Evolutionary conservation across 2,329 filamentous ascomycete species (phyloP), one percentile per base, ranked within the genome.

Genomic region (Trichophyton mentagrophytes): DNA sequence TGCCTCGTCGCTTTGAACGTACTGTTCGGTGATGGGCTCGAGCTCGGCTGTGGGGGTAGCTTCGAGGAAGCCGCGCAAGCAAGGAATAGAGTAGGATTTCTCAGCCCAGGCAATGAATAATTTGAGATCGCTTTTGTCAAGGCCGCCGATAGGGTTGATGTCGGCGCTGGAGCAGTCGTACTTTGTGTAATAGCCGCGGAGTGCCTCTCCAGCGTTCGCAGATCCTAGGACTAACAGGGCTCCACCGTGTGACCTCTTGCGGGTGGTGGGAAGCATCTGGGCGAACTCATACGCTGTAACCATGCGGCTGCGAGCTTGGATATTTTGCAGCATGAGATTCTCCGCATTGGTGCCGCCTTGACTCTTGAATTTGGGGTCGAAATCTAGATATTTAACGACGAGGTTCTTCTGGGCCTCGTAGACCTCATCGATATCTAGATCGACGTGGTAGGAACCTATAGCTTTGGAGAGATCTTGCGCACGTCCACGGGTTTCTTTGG

Each of bases 401-500:
- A 68, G 64, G 33, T 65, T 65, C 33, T 67, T 64, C 47, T 69
- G 67, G 11, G 69, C 68, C 36, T 66, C 63, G 64, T 82, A 84
- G 9, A 85, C 79, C 2, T 79, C 76, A 68, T 91, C 88, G 62
- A 91, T 90, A 67, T 89, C 81, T 36, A 89, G 74, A 67, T 90
- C 80, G 4, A 82, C 78, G 69, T 92, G 89, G 67, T 89, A 84
- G 11, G 81, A 77, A 8, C 87, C 87, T 61, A 91, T 89, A 2
- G 67, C 70, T 53, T 72, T 68, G 0, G 75, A 68, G 3, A 91
- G 76, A 1, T 81, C 78, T 66, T 80, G 80, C 1, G 88, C 86
- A 46, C 88, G 77, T 57, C 77, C 75, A 5, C 87, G 76, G 0
- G 87, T 90, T 64, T 89, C 85, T 40, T 75, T 73, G 46, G 80